Evolutionary conservation across 2,329 filamentous ascomycete genomes (phyloP).

Genomic region (Fusarium devonianum): DNA sequence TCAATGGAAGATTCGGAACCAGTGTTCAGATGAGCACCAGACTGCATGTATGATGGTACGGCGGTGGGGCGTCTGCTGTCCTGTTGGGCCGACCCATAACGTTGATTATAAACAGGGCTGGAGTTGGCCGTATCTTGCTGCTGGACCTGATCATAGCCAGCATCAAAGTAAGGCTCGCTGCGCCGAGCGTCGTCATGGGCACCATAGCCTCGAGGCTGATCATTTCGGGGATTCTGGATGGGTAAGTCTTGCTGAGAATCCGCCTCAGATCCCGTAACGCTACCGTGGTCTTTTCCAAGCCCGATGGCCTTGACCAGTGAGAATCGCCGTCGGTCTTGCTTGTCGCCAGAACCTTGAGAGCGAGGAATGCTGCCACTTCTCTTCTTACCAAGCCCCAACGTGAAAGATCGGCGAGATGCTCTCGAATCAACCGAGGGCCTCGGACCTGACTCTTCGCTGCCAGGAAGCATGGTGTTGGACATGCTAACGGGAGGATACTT

Average conservation of each 20-base stretch:
- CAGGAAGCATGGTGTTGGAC: conserved; percentile 72
- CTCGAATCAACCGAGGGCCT: conserved; percentile 75
- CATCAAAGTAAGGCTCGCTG: conserved; percentile 51
- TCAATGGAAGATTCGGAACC: conserved; percentile 64
- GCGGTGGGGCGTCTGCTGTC: conserved; percentile 52
- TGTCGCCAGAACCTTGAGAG: conserved; percentile 64
- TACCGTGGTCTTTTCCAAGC: conserved; percentile 61
- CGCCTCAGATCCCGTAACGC: conserved; percentile 54
- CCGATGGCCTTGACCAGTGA: conserved; percentile 74
- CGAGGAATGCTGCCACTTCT: conserved; percentile 70
- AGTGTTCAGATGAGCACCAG: conserved; percentile 55
- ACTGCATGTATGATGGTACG: conserved; percentile 56
- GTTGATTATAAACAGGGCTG: conserved; percentile 52
- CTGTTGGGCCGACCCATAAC: conserved; percentile 51
- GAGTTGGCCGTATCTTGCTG: conserved; percentile 46
- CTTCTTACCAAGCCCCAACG: conserved; percentile 73
- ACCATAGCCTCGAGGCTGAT: conserved; percentile 45
- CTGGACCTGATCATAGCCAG: conserved; percentile 48
- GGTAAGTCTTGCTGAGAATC: conserved; percentile 62
- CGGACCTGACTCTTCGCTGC: conserved; percentile 58
- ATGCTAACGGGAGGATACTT: conserved; percentile 92
- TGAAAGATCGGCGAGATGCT: conserved; percentile 72
- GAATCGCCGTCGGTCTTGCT: conserved; percentile 69
- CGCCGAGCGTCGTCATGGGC: conserved; percentile 47
- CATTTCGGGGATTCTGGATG: conserved; percentile 54